Base-by-base conservation (phyloP, 116 monocot species). In the Phalaenopsis hybrid region DNA sequence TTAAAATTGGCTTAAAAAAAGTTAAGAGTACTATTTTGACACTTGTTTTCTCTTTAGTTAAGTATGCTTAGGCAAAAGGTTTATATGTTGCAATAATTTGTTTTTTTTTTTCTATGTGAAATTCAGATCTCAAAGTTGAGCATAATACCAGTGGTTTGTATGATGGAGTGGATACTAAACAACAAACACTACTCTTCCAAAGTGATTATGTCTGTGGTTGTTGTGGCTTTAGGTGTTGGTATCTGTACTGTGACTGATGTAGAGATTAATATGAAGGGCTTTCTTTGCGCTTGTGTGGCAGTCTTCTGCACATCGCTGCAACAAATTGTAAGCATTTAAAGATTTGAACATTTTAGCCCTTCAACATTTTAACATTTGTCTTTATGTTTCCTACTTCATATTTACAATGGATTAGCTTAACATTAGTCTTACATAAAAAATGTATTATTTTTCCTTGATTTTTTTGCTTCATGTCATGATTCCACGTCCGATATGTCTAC, bases 181-280 rank as follows among this genome's bases (percentile, higher is more conserved):
- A 90, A 82, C 83, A 96, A 96, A 79, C 83, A 85, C 75, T 96
- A 94, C 86, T 86, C 91, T 31, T 50, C 88, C 6, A 81, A 81
- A 80, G 96, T 96, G 74, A 94, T 92, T 70, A 82, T 83, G 57
- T 78, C 94, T 33, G 96, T 96, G 58, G 63, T 88, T 18, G 84
- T 88, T 16, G 96, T 96, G 20, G 96, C 94, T 8, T 87, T 92
- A 20, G 96, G 96, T 46, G 96, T 96, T 69, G 96, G 96, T 15
- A 85, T 96, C 16, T 96, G 96, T 85, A 96, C 96, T 1, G 96
- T 96, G 44, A 94, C 96, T 8, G 96, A 96, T 86, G 89, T 96
- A 57, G 88, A 94, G 51, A 85, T 94, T 63, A 96, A 96, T 65
- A 49, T 84, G 49, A 92, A 92, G 87, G 96, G 96, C 17, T 89